These are phyloP conservation scores for Xylaria sp. DNA, from an alignment of 2,329 filamentous ascomycete species.

Conservation along the genomic window DNA sequence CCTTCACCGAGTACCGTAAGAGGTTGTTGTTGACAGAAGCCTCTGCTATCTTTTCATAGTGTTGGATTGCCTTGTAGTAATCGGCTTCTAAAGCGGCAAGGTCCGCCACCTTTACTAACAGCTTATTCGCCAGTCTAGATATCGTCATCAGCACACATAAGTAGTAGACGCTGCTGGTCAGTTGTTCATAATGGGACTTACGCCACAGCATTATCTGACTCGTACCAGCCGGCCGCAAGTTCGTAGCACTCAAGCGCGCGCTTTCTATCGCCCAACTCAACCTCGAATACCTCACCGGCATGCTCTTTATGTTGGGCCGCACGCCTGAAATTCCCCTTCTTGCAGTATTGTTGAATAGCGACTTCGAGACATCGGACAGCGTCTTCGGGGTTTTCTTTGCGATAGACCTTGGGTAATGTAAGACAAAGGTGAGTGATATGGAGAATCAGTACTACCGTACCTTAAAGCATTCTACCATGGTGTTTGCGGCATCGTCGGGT, in stretches of 20 bases:
- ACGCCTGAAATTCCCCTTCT: slow-evolving; percentile 88
- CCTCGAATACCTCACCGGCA: slow-evolving; percentile 85
- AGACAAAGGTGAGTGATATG: background rate
- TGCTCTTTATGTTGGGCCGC: slow-evolving; percentile 93
- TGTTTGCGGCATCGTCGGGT: slow-evolving; percentile 91
- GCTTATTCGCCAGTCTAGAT: slow-evolving; percentile 79
- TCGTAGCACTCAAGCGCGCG: slow-evolving; percentile 86
- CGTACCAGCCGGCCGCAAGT: slow-evolving; percentile 87
- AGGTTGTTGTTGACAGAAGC: slow-evolving; percentile 87
- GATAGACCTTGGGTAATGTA: slow-evolving; percentile 84
- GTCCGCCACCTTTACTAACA: slow-evolving; percentile 92
- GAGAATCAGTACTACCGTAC: slow-evolving; percentile 52
- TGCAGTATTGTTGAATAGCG: slow-evolving; percentile 86
- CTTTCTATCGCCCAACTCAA: slow-evolving; percentile 80
- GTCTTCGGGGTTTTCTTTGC: slow-evolving; percentile 83
- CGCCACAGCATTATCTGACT: slow-evolving; percentile 85
- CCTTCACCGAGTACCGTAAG: slow-evolving; percentile 94
- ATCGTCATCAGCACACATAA: slow-evolving; percentile 19
- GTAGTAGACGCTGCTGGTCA: background rate
- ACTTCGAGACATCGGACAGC: slow-evolving; percentile 82
- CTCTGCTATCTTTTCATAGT: slow-evolving; percentile 85
- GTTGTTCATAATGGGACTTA: slow-evolving; percentile 57
- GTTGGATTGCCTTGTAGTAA: slow-evolving; percentile 83
- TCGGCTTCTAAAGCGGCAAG: slow-evolving; percentile 82
- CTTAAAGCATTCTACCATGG: slow-evolving; percentile 91